Evolutionary conservation across 2,329 filamentous ascomycete species (phyloP).

Genomic region (Fusarium sp.): DNA sequence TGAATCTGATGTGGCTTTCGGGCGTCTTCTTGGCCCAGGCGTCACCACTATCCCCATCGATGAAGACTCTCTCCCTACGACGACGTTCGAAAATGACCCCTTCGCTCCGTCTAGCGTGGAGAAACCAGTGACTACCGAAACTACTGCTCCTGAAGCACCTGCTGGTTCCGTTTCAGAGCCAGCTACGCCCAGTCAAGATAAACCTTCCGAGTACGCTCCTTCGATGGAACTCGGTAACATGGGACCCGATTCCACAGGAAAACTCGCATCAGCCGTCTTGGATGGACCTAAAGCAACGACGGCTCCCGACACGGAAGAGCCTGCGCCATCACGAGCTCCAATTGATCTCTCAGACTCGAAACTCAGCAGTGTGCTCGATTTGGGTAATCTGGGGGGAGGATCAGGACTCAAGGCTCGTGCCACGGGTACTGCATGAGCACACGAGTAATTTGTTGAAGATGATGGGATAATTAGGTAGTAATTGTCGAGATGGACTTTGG

Average conservation of each 20-base stretch:
- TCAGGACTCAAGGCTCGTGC: slow-evolving; percentile 37
- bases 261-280: slow-evolving; percentile 23
- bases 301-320: slow-evolving; percentile 39
- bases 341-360: slow-evolving; percentile 60
- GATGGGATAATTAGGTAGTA: background rate
- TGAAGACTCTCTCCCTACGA: slow-evolving; percentile 48
- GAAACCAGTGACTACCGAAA: slow-evolving; percentile 9
- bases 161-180: slow-evolving; percentile 1
- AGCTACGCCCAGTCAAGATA: slow-evolving; percentile 11
- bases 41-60: slow-evolving; percentile 52
- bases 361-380: slow-evolving; percentile 60
- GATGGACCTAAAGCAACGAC: slow-evolving; percentile 31
- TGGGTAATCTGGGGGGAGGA: slow-evolving; percentile 58
- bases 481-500: slow-evolving; percentile 17
- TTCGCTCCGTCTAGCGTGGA: slow-evolving; percentile 16
- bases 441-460: background rate
- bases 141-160: slow-evolving; percentile 10
- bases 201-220: slow-evolving; percentile 21
- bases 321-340: slow-evolving; percentile 29
- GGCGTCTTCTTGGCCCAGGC: slow-evolving; percentile 32
- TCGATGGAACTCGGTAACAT: slow-evolving; percentile 47
- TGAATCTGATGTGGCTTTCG: slow-evolving; percentile 20
- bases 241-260: slow-evolving; percentile 31
- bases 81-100: slow-evolving; percentile 46
- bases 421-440: slow-evolving; percentile 26